Evolutionary conservation across 2,329 filamentous ascomycete genomes (phyloP), one percentile per base, ranked within the genome.

Genomic region (Sclerotinia trifoliorum): DNA sequence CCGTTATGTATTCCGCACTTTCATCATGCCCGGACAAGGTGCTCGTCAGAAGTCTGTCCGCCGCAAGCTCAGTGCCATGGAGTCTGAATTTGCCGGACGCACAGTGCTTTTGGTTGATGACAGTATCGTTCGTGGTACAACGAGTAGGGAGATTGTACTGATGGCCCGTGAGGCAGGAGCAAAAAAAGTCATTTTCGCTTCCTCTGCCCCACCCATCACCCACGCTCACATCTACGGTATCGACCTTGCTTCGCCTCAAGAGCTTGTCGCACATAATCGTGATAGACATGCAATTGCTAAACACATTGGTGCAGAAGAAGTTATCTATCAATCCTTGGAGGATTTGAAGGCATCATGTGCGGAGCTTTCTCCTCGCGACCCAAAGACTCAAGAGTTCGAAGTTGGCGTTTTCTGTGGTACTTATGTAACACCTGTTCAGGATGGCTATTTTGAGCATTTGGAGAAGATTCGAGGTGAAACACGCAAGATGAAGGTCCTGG

Each of bases 351-450:
- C 84, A 42, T 88, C 93, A 0, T 97, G 94, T 76, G 85, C 88
- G 1, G 88, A 93, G 73, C 85, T 92, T 5, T 88, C 87, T 70
- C 84, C 88, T 63, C 81, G 85, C 67, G 80, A 85, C 70, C 78
- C 86, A 74, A 70, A 69, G 57, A 83, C 83, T 11, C 82, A 85
- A 71, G 83, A 89, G 67, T 97, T 97, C 73, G 94, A 98, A 77
- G 88, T 96, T 2, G 94, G 94, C 66, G 94, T 97, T 11, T 97
- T 98, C 81, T 93, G 89, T 76, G 94, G 94, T 57, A 87, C 88
- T 71, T 97, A 97, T 79, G 84, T 92, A 70, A 97, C 94, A 0
- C 87, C 88, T 0, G 90, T 97, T 1, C 86, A 90, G 1, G 85
- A 88, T 8, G 88, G 86, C 49, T 97, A 97, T 80, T 95, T 97